phyloP scores from a whole-genome alignment of 2,329 filamentous ascomycete genomes.

The Fusarium verticillioides region DNA sequence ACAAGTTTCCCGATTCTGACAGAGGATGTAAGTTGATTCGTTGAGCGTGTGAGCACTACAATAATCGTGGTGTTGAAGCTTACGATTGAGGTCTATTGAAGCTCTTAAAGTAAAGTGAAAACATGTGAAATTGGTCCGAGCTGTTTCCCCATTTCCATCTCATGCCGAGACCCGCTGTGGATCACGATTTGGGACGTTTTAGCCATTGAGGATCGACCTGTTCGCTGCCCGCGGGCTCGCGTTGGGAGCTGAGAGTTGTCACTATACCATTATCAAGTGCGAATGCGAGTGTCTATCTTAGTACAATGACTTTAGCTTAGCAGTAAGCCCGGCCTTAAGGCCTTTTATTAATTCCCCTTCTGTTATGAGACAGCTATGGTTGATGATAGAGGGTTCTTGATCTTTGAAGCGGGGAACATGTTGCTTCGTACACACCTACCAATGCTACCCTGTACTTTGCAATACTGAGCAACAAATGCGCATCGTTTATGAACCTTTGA shows the following conservation, averaged over 20 bases:
- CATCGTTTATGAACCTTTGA: too few relatives aligned
- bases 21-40: not conserved
- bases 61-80: not conserved
- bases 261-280: not conserved
- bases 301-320: accelerated
- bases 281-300: not conserved
- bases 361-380: too few relatives aligned
- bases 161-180: not conserved
- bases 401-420: not conserved
- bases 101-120: not conserved
- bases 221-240: not conserved
- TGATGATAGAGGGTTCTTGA: not conserved
- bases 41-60: not conserved
- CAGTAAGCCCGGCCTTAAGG: not conserved
- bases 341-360: not conserved
- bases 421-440: not conserved
- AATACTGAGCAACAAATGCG: not conserved
- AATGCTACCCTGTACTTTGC: not conserved
- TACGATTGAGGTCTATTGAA: not conserved
- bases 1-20: not conserved
- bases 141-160: not conserved
- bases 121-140: slow-evolving; percentile 2
- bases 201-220: not conserved
- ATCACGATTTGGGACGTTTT: not conserved
- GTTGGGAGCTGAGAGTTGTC: not conserved